Evolutionary conservation across 306 rosid genomes (phyloP), one percentile per base, ranked within the genome.

Genomic region (Gastrolobium villosum): DNA sequence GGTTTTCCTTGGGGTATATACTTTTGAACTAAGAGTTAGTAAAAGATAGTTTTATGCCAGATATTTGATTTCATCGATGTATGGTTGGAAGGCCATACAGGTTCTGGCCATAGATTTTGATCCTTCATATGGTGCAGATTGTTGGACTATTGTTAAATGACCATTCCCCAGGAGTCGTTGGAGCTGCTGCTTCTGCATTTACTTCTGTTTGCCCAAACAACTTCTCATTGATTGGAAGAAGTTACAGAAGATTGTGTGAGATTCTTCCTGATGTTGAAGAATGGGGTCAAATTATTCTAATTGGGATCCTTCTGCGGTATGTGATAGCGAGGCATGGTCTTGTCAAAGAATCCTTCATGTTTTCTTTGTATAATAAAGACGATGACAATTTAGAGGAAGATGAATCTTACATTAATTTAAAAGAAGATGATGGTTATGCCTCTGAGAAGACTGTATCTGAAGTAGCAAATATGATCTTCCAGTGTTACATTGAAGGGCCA

Each of bases 131-230:
- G 74, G 46, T 86, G 90, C 96, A 93, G 99, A 78, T 90, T 80
- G 86, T 96, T 72, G 93, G 90, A 67, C 82, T 87, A 55, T 81
- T 96, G 82, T 83, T 96, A 56, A 90, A 87, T 76, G 98, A 96
- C 76, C 83, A 83, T 79, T 93, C 98, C 77, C 97, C 98, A 3
- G 86, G 89, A 76, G 98, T 96, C 20, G 90, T 96, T 86, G 99
- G 99, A 75, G 98, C 98, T 64, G 99, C 99, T 44, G 96, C 98
- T 49, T 93, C 98, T 81, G 96, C 98, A 45, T 96, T 96, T 85
- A 84, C 92, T 70, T 90, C 97, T 11, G 86, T 93, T 83, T 96
- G 99, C 85, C 98, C 98, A 0, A 91, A 83, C 83, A 92, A 91
- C 83, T 87, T 93, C 87, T 81, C 86, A 26, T 78, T 93, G 86